These are phyloP conservation scores for Capronia epimyces DNA, from an alignment of 2,329 filamentous ascomycete species.

Conservation along the genomic window DNA sequence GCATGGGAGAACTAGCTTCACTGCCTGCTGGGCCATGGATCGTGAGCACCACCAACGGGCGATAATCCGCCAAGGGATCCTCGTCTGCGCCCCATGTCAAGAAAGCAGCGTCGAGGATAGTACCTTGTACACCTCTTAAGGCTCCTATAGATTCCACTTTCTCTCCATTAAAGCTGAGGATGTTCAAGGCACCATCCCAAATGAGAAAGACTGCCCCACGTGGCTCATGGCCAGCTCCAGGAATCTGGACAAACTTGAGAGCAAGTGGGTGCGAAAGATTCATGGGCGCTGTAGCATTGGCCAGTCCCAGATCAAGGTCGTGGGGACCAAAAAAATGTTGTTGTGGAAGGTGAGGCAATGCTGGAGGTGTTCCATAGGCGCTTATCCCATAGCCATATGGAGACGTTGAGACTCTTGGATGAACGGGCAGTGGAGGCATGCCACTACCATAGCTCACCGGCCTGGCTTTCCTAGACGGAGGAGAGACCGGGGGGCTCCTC, in stretches of 20 bases:
- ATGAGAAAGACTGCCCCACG: constrained; percentile 69
- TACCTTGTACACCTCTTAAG: constrained; percentile 71
- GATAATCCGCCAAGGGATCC: constrained; percentile 50
- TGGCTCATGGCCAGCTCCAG: constrained; percentile 10
- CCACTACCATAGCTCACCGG: constrained; percentile 42
- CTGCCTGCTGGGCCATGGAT: constrained; percentile 64
- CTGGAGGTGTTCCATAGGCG: constrained; percentile 49
- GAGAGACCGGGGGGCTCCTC: constrained; percentile 41
- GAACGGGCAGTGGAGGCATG: constrained; percentile 32
- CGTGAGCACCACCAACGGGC: constrained; percentile 72
- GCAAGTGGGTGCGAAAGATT: constrained; percentile 10
- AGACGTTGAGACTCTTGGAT: constrained; percentile 25
- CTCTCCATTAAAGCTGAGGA: constrained; percentile 67
- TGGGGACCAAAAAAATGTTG: constrained; percentile 71
- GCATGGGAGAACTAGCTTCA: constrained; percentile 28
- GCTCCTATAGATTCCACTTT: constrained; percentile 64
- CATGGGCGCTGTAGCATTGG: constrained; percentile 32
- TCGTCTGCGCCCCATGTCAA: constrained; percentile 60
- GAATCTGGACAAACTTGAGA: constrained; percentile 16
- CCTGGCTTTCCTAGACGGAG: constrained; percentile 36
- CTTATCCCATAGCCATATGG: constrained; percentile 37
- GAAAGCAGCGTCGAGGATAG: constrained; percentile 76
- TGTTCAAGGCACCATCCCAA: constrained; percentile 71
- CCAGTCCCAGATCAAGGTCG: constrained; percentile 59
- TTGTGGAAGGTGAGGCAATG: constrained; percentile 67